phyloP scores from a whole-genome alignment of 2,329 filamentous ascomycete genomes.

The Chaetomiaceae sp. region DNA sequence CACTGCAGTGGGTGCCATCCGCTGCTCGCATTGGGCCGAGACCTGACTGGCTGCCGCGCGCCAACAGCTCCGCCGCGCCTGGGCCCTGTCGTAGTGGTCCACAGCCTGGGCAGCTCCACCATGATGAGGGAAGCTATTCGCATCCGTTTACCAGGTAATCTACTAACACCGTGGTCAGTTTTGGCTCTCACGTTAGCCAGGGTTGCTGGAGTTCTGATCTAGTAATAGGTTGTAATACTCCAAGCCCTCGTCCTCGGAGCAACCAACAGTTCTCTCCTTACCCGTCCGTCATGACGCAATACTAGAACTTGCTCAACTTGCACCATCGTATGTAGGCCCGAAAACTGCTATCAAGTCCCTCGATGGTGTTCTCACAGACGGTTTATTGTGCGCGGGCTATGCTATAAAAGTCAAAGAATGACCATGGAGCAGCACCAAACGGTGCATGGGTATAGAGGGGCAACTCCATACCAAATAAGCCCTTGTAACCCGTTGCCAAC shows the following conservation, averaged over 20 bases:
- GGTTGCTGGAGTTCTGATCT: too few relatives aligned
- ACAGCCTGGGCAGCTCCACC: too few relatives aligned
- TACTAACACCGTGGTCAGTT: too few relatives aligned
- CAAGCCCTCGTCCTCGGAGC: too few relatives aligned
- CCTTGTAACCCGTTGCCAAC: constrained; percentile 15
- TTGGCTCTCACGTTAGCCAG: too few relatives aligned
- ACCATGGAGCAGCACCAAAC: constrained; percentile 18
- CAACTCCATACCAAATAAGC: constrained; percentile 18
- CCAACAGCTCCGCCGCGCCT: background rate
- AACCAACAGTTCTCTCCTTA: too few relatives aligned
- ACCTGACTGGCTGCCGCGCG: background rate
- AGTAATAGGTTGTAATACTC: too few relatives aligned
- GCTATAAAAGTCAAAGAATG: constrained; percentile 20
- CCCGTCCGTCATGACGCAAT: too few relatives aligned
- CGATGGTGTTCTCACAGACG: background rate
- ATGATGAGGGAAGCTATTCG: too few relatives aligned
- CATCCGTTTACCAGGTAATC: background rate
- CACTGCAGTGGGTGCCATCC: constrained; percentile 17
- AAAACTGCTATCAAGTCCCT: background rate
- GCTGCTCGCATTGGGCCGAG: background rate
- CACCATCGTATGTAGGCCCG: too few relatives aligned
- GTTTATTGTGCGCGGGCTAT: constrained; percentile 10
- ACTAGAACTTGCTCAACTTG: too few relatives aligned
- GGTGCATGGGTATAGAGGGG: constrained; percentile 25
- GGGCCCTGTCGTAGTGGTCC: too few relatives aligned